Evolutionary conservation across 78 protist genomes (phyloP).

Genomic region (Creolimax fragrantissima): DNA sequence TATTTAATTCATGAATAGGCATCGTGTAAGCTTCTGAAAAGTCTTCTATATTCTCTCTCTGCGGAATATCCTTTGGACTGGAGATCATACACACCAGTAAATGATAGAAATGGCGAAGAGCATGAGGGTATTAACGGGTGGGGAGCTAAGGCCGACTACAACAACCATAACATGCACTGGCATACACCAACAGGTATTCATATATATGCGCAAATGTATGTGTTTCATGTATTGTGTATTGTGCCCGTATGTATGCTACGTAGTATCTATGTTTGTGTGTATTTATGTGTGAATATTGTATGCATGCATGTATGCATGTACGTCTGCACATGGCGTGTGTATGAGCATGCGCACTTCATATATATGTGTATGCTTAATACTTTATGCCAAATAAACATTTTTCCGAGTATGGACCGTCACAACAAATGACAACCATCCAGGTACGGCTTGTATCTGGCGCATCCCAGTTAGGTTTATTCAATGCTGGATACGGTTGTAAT

Average conservation of each 20-base stretch:
- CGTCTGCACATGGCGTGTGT: not conserved
- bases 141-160: not conserved
- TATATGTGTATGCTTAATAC: too few species aligned
- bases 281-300: not conserved
- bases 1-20: not conserved
- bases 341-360: not conserved
- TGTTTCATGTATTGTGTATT: not conserved
- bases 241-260: not conserved
- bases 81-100: not conserved
- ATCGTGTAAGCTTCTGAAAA: not conserved
- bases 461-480: too few species aligned
- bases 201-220: not conserved
- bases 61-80: not conserved
- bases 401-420: too few species aligned
- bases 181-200: not conserved
- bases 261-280: not conserved
- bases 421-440: too few species aligned
- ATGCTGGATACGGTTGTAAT: too few species aligned
- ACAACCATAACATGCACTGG: not conserved
- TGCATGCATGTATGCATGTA: not conserved
- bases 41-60: not conserved
- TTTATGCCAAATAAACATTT: too few species aligned
- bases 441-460: too few species aligned
- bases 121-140: not conserved
- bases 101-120: too few species aligned